Base-by-base conservation (phyloP, 331 rosid species). In the Pyrus hybrid region DNA sequence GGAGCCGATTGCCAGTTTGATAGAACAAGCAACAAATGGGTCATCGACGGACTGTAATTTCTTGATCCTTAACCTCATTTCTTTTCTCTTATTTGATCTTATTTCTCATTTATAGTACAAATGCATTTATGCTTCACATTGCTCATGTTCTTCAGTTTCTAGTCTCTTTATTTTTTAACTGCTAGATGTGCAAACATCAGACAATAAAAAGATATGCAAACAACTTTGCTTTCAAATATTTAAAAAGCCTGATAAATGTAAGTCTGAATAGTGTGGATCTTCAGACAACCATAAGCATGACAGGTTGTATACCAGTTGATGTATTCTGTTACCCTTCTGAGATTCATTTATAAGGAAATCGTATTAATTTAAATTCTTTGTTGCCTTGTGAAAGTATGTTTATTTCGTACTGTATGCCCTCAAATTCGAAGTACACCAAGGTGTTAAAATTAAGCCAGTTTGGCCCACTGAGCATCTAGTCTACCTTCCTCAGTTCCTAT, bases 41-140 rank as follows among this genome's bases (percentile, higher is more conserved):
- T 91, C 86, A 88, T 95, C 29, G 96, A 92, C 62, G 98, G 98
- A 82, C 90, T 92, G 99, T 95, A 90, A 56, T 71, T 83, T 77
- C 76, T 84, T 51, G 21, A 67, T 73, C 79, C 68, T 82, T 61
- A 72, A 29, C 88, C 80, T 67, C 68, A 22, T 63, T 43, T 75
- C 26, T 35, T 62, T 62, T 51, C 29, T 80, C 73, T 23, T 17
- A 23, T 60, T 79, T 32, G 28, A 51, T 53, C 73, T 71, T 56
- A 17, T 17, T 71, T 67, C 33, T 63, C 7, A 69, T 61, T 33
- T 68, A 43, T n/a, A 10, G 47, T 60, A 13, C 62, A 18, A 32
- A n/a, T 20, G 49, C 70, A 8, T 17, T 8, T 47, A 11, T 45
- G 17, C 14, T 75, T 49, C 26, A 28, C 23, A 20, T 64, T 64